A percentile compares a stretch with the other conserved stretches of the same genome.
phyloP scores from a whole-genome alignment of 148 eudicot genomes.

The Rheum nobile region DNA sequence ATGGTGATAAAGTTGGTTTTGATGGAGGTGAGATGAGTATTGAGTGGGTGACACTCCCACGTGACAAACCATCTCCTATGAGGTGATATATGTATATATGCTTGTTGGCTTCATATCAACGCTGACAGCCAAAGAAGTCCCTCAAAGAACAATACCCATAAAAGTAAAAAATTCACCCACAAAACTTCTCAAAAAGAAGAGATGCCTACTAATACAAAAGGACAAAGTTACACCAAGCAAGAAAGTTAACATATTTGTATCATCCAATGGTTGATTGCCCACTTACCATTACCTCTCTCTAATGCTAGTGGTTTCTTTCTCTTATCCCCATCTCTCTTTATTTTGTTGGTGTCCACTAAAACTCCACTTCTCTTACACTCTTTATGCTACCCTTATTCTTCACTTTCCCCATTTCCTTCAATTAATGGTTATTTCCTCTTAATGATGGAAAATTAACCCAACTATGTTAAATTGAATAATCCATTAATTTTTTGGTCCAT shows the following conservation, averaged over 20 bases:
- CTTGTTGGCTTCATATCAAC: slow-evolving; percentile 72
- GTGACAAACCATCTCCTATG: slow-evolving; percentile 36
- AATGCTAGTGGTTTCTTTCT: slow-evolving; percentile 35
- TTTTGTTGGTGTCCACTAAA: slow-evolving; percentile 22
- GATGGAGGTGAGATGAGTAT: neutral
- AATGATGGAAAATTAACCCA: neutral
- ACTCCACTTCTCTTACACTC: slow-evolving; percentile 12
- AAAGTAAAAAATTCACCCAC: slow-evolving; percentile 7
- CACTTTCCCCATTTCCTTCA: neutral
- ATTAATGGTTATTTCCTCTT: neutral
- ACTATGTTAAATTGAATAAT: neutral
- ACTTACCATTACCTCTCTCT: slow-evolving; percentile 19
- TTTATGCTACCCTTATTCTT: slow-evolving; percentile 7
- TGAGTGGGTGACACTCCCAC: slow-evolving; percentile 55
- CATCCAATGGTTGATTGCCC: slow-evolving; percentile 34
- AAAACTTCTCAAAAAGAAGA: slow-evolving; percentile 12
- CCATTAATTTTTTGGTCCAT: no score
- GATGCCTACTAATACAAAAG: neutral
- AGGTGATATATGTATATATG: slow-evolving; percentile 27
- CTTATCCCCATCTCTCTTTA: slow-evolving; percentile 8
- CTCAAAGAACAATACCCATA: slow-evolving; percentile 11
- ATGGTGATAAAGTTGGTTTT: neutral
- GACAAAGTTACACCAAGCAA: neutral
- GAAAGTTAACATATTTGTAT: slow-evolving; percentile 6
- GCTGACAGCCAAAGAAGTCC: slow-evolving; percentile 39